Evolutionary conservation across 805 yeast genomes (phyloP), one percentile per base, ranked within the genome.

Genomic region (Saturnispora sekii): DNA sequence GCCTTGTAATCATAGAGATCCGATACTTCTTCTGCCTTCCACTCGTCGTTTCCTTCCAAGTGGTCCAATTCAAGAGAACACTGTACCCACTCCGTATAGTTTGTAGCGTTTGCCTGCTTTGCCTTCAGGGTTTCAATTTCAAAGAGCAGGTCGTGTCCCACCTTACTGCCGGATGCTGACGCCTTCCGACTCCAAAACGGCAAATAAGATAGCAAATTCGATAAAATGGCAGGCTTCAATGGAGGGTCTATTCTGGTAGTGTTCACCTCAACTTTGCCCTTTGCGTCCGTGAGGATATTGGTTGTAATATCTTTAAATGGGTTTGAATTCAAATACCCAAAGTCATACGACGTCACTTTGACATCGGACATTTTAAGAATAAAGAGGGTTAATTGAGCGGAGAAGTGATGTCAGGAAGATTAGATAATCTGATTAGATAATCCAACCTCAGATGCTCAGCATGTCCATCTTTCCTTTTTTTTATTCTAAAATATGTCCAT

Each of bases 1-100:
- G 83, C 63, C 44, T 75, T 68, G 56, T 77, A 78, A 62, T 93
- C 96, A 57, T 87, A 93, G 18, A 83, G 61, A n/a, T 72, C 68
- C 1, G 87, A 76, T 48, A 74, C 78, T 3, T 69, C 70, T 41
- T 69, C 65, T 14, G 65, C 55, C 56, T 88, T 88, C 98, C 98
- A 90, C 12, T 63, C 57, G 43, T 81, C 77, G 51, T 78, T 75
- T 16, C 80, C 78, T 45, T 78, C 68, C 14, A 84, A 56, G 26
- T 67, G 68, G 58, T 90, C 98, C 26, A 90, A 66, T 47, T 74
- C 60, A 18, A 69, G 56, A 7, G 90, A 79, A 0, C 78, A 69
- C 1, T 71, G 73, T 29, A 73, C 67, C 97, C 97, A 90, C 40
- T 76, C 76, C 7, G 65, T 31, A 41, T 62, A 64, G 2, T 76